Base-by-base conservation (phyloP, 176 grass and related monocot genomes). In the Cenchrus americanus region DNA sequence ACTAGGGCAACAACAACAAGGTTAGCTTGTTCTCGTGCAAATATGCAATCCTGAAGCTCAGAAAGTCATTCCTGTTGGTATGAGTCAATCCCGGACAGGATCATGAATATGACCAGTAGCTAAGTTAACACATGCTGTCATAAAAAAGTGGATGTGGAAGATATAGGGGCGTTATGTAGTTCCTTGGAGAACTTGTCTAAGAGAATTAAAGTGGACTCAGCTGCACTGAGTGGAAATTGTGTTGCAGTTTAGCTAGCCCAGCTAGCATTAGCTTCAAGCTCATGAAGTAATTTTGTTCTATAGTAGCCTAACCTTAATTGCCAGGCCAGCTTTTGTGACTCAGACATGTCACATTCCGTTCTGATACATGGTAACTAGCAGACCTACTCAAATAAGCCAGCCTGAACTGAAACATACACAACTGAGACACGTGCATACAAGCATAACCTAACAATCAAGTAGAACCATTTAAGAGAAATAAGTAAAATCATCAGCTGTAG, bases 241-340 rank as follows among this genome's bases (percentile, higher is more conserved):
- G 34, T 49, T 57, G 43, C 43, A 77, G 37, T 71, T 54, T 44
- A 23, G 17, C 19, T 83, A 75, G 48, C 10, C 42, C 48, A 76
- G 54, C 30, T 48, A 69, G 22, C 40, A 37, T 71, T 43, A 70
- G 19, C 41, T 49, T 81, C 14, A 81, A 76, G 52, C 2, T 37
- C 74, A 69, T 30, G 4, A n/a, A 10, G 52, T 51, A 69, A 37
- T 4, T 14, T 10, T 62, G 30, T 82, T 27, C 23, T 50, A 32
- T 48, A 48, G 62, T 55, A 55, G 62, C 74, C 68, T 70, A 30
- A 55, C 52, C 48, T 75, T 49, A 64, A 88, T 76, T 49, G 69
- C 41, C 58, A 46, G 40, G 17, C 9, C 24, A 65, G 22, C 24
- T 66, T 23, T 54, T 43, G n/a, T 44, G 55, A 23, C 12, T 57